These are phyloP conservation scores for Cutaneotrichosporon cavernicola DNA, from an alignment of 1,284 basidiomycete species.

Conservation along the genomic window DNA sequence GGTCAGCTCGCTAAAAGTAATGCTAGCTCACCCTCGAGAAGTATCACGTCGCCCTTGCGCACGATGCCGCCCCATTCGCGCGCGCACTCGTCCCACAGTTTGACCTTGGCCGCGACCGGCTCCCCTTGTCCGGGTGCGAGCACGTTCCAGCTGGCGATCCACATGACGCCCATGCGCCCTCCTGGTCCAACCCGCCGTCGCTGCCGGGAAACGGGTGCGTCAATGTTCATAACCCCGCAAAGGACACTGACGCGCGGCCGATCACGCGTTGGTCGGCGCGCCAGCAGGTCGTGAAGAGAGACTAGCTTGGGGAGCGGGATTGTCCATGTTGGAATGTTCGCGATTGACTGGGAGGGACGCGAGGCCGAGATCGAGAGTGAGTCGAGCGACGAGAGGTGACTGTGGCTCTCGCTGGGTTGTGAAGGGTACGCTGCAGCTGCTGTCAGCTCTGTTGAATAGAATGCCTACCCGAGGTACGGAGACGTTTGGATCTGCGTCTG, in stretches of 20 bases:
- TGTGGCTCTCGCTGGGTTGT: constrained; percentile 7
- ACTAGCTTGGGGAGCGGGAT: constrained; percentile 37
- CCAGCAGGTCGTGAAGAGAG: constrained; percentile 25
- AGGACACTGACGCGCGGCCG: constrained; percentile 28
- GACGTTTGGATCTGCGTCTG: constrained; percentile 15
- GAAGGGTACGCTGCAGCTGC: neutral
- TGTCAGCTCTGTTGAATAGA: neutral
- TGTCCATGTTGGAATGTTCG: constrained; percentile 38
- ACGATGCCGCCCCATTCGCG: constrained; percentile 35
- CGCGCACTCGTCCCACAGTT: constrained; percentile 42
- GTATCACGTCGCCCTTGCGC: constrained; percentile 42
- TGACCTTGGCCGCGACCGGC: constrained; percentile 34
- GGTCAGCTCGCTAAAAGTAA: neutral
- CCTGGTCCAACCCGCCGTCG: constrained; percentile 28
- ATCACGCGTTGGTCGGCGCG: neutral
- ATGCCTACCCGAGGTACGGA: constrained; percentile 16
- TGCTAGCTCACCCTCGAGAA: constrained; percentile 37
- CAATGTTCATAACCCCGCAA: constrained; percentile 38
- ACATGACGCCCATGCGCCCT: constrained; percentile 28
- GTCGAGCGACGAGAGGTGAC: constrained; percentile 34
- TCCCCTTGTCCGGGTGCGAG: constrained; percentile 20
- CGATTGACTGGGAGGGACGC: constrained; percentile 25
- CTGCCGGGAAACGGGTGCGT: constrained; percentile 22
- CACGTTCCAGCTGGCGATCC: constrained; percentile 43
- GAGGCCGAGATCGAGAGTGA: constrained; percentile 28